Evolutionary conservation across 2,329 filamentous ascomycete species (phyloP), one percentile per base, ranked within the genome.

Genomic region (Penicillium sp.): DNA sequence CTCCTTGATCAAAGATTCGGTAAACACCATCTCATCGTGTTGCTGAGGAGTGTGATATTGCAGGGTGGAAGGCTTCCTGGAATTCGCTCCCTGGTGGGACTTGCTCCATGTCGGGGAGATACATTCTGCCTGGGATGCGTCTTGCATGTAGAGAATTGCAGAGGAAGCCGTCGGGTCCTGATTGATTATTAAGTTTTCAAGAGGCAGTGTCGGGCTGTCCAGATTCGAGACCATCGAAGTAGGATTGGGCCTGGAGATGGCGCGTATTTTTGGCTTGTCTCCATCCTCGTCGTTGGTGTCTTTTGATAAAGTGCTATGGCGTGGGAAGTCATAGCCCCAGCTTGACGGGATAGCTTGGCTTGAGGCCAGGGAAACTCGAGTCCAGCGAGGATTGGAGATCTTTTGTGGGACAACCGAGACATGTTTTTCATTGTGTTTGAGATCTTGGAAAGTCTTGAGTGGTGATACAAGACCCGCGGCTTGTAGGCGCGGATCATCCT

Each of bases 131-230:
- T 3, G 2, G 7, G n/a, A 10, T 3, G 16, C 7, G 9, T 11
- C n/a, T 39, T 19, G 16, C 9, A 62, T 84, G 80, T 71, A 91
- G 96, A 58, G 59, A 63, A 51, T 57, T 81, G 75, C 46, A 84
- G 84, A 46, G 84, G 84, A 47, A 88, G 72, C 14, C 5, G 6
- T 35, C 7, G 5, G 0, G 13, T 16, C 26, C 84, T 81, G 43
- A 87, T 76, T 19, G 88, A 75, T 47, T 10, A 3, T 19, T 5
- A 11, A 5, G 2, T 19, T 19, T 10, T 3, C 37, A 9, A 19
- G 37, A 7, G 37, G n/a, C 8, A 19, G n/a, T 39, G n/a, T 8
- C 7, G n/a, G 7, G 3, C 16, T 39, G 37, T 19, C 9, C 8
- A 19, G n/a, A 39, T 0, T 21, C 8, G 37, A 39, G 8, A 5